Percentiles rank a stretch among this genome's conserved stretches.
Evolutionary conservation across 148 eudicot species (phyloP).

Genomic region (Cornus suecica): DNA sequence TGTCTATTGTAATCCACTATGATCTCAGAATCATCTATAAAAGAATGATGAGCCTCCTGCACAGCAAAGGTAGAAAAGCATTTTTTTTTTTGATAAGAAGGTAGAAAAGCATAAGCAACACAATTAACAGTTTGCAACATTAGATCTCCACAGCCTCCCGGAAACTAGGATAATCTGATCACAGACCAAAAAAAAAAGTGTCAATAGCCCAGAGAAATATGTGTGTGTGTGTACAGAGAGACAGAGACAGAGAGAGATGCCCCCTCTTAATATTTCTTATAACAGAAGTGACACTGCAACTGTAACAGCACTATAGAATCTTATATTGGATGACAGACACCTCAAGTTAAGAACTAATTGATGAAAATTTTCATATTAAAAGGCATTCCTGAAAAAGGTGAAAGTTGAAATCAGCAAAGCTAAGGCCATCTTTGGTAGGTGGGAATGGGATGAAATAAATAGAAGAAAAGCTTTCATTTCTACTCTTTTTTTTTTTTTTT

Average conservation of each 20-base stretch:
- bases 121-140: background rate
- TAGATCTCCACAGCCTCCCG: background rate
- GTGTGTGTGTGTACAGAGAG: too few species aligned
- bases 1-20: constrained; percentile 93
- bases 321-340: background rate
- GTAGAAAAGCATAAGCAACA: background rate
- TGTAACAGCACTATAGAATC: too few species aligned
- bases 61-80: constrained; percentile 9
- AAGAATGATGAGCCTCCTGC: constrained; percentile 89
- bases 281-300: background rate
- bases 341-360: background rate
- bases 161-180: background rate
- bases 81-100: too few species aligned
- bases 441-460: too few species aligned
- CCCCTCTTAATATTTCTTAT: too few species aligned
- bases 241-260: too few species aligned
- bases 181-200: background rate
- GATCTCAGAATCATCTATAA: constrained; percentile 87
- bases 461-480: too few species aligned
- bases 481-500: too few species aligned
- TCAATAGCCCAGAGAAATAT: background rate
- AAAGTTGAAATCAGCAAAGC: too few species aligned
- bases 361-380: too few species aligned
- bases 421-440: too few species aligned
- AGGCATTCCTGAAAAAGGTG: background rate